These are phyloP conservation scores for Pestalotiopsis sp. DNA, from an alignment of 2,329 filamentous ascomycete species.

Conservation along the genomic window DNA sequence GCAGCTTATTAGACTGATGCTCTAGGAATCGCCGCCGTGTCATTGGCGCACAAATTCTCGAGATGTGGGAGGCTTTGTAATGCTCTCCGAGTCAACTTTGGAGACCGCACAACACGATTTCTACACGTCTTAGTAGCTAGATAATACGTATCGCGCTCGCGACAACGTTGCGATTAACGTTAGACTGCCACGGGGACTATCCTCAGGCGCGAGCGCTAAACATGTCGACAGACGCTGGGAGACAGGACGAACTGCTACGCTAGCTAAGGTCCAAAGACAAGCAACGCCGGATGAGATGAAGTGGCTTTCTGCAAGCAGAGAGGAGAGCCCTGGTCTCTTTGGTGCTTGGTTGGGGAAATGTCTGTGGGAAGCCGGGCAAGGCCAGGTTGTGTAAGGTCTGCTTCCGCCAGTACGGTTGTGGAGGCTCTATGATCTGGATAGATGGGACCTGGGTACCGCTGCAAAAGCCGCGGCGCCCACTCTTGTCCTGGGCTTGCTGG, in stretches of 20 bases:
- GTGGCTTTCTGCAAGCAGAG: background rate
- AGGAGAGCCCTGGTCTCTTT: background rate
- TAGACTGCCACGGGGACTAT: background rate
- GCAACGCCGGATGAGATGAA: background rate
- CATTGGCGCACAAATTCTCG: slow-evolving; percentile 11
- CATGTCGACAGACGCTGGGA: background rate
- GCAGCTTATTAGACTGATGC: background rate
- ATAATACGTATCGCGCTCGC: background rate
- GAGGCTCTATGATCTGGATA: background rate
- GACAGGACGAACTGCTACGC: background rate
- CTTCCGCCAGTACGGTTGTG: slow-evolving; percentile 4
- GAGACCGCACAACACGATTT: no score
- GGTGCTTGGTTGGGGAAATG: background rate
- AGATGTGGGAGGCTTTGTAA: slow-evolving; percentile 6
- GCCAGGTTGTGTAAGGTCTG: background rate
- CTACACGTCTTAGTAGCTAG: background rate
- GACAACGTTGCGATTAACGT: background rate
- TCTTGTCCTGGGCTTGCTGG: background rate
- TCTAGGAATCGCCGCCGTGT: slow-evolving; percentile 9
- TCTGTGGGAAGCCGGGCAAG: background rate
- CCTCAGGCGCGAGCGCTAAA: background rate
- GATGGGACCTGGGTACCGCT: slow-evolving; percentile 6
- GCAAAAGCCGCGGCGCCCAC: slow-evolving; percentile 1
- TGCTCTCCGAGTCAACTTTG: background rate
- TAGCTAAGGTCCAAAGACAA: background rate